A percentile compares a stretch with the other conserved stretches of the same genome.
phyloP scores from a whole-genome alignment of 352 stramenopile species.

The Pythium pyrilobum region DNA sequence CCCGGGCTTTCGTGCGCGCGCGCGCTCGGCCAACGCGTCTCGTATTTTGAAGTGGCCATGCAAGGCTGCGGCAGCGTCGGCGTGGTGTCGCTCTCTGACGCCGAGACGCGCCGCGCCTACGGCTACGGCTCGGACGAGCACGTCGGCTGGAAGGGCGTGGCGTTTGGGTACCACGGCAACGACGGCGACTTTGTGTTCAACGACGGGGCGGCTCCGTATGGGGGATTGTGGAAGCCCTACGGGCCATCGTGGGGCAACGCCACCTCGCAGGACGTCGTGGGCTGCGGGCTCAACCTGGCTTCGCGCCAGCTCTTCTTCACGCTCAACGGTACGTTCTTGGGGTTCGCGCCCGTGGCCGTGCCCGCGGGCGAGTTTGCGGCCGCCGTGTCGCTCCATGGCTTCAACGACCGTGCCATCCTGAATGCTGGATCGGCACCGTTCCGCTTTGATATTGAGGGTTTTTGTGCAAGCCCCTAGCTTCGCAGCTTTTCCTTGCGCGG shows the following conservation, averaged over 20 bases:
- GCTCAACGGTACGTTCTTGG: slow-evolving; percentile 64
- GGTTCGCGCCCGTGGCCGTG: slow-evolving; percentile 33
- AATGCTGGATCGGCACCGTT: slow-evolving; percentile 73
- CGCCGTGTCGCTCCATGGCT: slow-evolving; percentile 75
- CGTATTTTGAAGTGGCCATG: slow-evolving; percentile 78
- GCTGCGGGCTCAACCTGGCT: slow-evolving; percentile 62
- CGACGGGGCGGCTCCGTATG: slow-evolving; percentile 57
- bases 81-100: slow-evolving; percentile 60
- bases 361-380: slow-evolving; percentile 58
- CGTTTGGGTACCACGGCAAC: slow-evolving; percentile 83
- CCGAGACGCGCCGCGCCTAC: slow-evolving; percentile 46
- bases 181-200: slow-evolving; percentile 85
- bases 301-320: slow-evolving; percentile 74
- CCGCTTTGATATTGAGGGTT: slow-evolving; percentile 81
- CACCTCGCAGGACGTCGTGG: slow-evolving; percentile 27
- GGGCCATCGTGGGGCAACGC: slow-evolving; percentile 55
- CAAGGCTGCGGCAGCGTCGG: slow-evolving; percentile 74
- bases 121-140: slow-evolving; percentile 80
- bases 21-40: slow-evolving; percentile 45
- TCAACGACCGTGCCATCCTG: slow-evolving; percentile 60
- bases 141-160: slow-evolving; percentile 76
- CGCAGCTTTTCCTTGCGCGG: neutral
- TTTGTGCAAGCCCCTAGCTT: slow-evolving; percentile 83
- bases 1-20: slow-evolving; percentile 45
- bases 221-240: slow-evolving; percentile 65